These are phyloP conservation scores for Geosiphon pyriformis DNA, from an alignment of 192 early-diverging fungal species.

Conservation along the genomic window DNA sequence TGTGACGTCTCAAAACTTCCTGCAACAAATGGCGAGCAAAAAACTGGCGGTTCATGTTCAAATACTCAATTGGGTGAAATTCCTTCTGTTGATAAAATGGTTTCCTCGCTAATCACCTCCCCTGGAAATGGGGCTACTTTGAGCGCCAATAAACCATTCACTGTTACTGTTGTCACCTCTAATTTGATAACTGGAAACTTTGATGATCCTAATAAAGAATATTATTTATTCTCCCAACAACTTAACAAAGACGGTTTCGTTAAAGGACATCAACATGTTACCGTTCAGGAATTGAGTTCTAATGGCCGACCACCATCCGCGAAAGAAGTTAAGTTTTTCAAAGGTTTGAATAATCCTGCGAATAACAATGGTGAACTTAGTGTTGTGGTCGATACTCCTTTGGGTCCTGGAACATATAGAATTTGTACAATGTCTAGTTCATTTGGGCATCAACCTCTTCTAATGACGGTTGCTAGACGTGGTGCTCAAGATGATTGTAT, in stretches of 20 bases:
- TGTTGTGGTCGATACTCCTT: background rate
- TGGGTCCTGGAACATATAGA: conserved; percentile 1
- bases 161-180: background rate
- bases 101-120: background rate
- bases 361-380: background rate
- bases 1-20: background rate
- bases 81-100: background rate
- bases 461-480: conserved; percentile 25
- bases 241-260: background rate
- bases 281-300: background rate
- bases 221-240: background rate
- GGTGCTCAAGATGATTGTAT: conserved; percentile 28
- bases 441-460: background rate
- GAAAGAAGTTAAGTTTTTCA: background rate
- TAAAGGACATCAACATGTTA: conserved; percentile 10
- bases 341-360: background rate
- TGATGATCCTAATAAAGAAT: conserved; percentile 1
- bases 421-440: conserved; percentile 10
- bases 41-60: background rate
- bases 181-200: conserved; percentile 2
- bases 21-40: background rate
- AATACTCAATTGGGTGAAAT: background rate
- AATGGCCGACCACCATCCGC: background rate
- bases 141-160: background rate
- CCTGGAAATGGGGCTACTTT: background rate